Percentiles rank a stretch among this genome's conserved stretches.
Conservation (phyloP, 345 rosid genomes). For the Lumnitzera racemosa region DNA sequence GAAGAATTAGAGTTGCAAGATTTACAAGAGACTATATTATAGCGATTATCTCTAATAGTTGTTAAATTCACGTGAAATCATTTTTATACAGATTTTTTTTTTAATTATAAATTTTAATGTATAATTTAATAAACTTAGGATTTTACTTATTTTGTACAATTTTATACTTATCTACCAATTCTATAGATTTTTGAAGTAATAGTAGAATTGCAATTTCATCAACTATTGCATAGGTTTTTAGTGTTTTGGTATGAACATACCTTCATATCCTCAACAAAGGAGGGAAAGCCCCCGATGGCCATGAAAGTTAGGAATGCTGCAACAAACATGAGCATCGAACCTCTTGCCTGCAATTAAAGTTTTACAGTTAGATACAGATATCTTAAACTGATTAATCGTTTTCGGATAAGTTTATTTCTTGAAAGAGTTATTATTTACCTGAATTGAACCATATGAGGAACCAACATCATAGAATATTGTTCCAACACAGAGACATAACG, state of each 20-base stretch:
- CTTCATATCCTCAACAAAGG: slow-evolving; percentile 59
- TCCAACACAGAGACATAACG: slow-evolving; percentile 41
- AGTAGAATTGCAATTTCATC: no score
- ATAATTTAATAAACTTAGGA: no score
- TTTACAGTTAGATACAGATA: no score
- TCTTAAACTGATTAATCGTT: neutral
- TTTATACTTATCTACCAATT: no score
- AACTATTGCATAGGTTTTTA: no score
- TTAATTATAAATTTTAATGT: no score
- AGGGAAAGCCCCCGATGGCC: slow-evolving; percentile 54
- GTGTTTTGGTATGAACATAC: slow-evolving; percentile 4
- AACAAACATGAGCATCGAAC: slow-evolving; percentile 33
- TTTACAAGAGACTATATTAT: no score
- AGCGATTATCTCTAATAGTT: no score
- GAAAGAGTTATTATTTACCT: slow-evolving; percentile 18
- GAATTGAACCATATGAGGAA: slow-evolving; percentile 36
- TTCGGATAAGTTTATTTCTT: neutral
- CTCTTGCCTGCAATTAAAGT: slow-evolving; percentile 27
- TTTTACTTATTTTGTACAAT: no score
- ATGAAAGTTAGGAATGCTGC: slow-evolving; percentile 45
- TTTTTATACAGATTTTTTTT: no score
- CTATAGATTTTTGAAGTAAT: no score
- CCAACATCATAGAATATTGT: slow-evolving; percentile 24
- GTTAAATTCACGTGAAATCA: no score
- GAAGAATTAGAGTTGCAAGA: neutral